These are phyloP conservation scores for Penicillium sp. DNA, from an alignment of 2,329 filamentous ascomycete species.

Conservation along the genomic window DNA sequence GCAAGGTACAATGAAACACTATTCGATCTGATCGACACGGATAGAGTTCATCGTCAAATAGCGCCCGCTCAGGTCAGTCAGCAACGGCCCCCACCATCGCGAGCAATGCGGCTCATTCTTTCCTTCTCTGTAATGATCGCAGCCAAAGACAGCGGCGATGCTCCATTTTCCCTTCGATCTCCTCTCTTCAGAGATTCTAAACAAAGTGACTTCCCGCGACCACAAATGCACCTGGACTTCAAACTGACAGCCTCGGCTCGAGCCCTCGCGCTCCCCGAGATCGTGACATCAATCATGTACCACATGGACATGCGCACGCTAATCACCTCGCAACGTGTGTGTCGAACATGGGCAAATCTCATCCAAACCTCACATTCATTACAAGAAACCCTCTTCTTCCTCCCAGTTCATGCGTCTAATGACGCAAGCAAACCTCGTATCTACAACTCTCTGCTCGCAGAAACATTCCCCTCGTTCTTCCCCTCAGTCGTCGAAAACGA, in stretches of 20 bases:
- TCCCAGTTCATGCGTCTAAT: neutral
- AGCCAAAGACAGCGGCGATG: neutral
- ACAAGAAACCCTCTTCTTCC: neutral
- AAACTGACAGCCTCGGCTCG: neutral
- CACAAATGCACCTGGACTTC: neutral
- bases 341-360: neutral
- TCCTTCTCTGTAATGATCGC: neutral
- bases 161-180: neutral
- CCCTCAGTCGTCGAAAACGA: neutral
- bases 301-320: constrained; percentile 4
- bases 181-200: neutral
- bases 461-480: constrained; percentile 1
- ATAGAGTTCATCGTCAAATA: neutral
- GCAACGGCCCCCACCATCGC: neutral
- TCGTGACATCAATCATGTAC: neutral
- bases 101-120: neutral
- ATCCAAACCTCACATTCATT: neutral
- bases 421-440: neutral
- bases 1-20: neutral
- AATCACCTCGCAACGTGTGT: neutral
- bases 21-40: neutral
- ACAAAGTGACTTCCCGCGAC: too few relatives aligned
- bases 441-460: neutral
- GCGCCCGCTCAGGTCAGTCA: neutral
- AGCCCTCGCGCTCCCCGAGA: constrained; percentile 1